Base-by-base conservation (phyloP, 306 rosid species). In the Glycine soja region DNA sequence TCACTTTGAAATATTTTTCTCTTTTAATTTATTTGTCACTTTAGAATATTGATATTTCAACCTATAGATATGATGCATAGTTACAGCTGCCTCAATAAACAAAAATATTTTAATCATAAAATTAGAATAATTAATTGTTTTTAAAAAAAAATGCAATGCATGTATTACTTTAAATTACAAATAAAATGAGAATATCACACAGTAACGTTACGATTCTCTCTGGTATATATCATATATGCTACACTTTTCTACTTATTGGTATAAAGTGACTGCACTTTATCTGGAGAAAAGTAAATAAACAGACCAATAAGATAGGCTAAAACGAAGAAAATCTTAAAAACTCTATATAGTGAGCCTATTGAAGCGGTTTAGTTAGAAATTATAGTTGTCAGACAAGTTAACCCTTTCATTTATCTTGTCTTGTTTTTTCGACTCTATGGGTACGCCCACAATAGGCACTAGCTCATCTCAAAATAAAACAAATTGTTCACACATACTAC, bases 181-280 rank as follows among this genome's bases (percentile, higher is more conserved):
- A 51, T 4, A 13, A 51, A 12, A 51, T 12, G 15, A 14, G 16
- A 46, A 52, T 24, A 52, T 52, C 4, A 4, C 50, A 70, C 57
- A 63, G 50, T 4, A 47, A 48, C 40, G 75, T 59, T 77, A 30
- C 48, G 12, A 51, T 54, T 72, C 73, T 73, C 30, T 79, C 14
- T 42, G 30, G 65, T 40, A 3, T 14, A 6, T 57, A 72, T 72
- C 30, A 1, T 65, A 72, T 57, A 72, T 72, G 76, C 82, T 62
- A 76, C 38, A 57, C 52, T 76, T 78, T 73, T 57, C 64, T 43
- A 14, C 78, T 32, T 78, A 15, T 66, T 58, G 78, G 82, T 78
- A 85, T 81, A 78, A 81, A 85, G 78, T 73, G 78, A 58, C n/a
- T 81, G 52, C 24, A 79, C 77, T 78, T 81, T 81, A 53, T 81